Conservation (phyloP, 805 yeast species). For the Debaryomyces castellii region DNA sequence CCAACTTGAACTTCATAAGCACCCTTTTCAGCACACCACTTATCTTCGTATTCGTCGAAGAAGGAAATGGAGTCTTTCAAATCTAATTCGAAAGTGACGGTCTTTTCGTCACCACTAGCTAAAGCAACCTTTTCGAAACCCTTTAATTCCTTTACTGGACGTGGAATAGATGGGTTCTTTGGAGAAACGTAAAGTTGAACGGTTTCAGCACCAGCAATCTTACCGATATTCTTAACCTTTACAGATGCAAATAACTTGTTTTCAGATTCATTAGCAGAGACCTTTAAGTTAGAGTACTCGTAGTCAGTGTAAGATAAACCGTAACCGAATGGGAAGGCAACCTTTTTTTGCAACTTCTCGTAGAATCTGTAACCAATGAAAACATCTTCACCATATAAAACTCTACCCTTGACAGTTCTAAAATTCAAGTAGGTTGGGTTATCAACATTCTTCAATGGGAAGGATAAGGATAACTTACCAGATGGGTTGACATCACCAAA, state of each 20-base stretch:
- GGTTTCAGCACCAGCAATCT: constrained; percentile 24
- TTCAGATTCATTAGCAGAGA: constrained; percentile 13
- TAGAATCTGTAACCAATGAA: constrained; percentile 32
- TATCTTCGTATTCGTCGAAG: constrained; percentile 26
- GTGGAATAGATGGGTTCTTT: constrained; percentile 14
- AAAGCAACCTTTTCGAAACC: constrained; percentile 28
- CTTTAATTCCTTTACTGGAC: constrained; percentile 29
- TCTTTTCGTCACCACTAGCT: constrained; percentile 13
- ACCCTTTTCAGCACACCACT: constrained; percentile 26
- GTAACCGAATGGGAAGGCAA: constrained; percentile 33
- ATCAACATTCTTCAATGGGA: constrained; percentile 21
- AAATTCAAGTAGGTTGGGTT: constrained; percentile 31
- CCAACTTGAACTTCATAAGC: constrained; percentile 25
- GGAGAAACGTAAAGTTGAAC: constrained; percentile 27
- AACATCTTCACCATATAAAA: constrained; percentile 33
- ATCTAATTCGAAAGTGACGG: constrained; percentile 15
- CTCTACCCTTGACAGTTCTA: constrained; percentile 28
- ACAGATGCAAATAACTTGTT: constrained; percentile 17
- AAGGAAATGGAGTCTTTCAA: constrained; percentile 27
- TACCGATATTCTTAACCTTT: constrained; percentile 22
- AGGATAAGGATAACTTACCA: constrained; percentile 26
- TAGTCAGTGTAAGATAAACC: constrained; percentile 32
- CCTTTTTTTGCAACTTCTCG: constrained; percentile 24
- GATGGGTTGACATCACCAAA: constrained; percentile 33
- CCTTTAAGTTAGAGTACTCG: constrained; percentile 12